Evolutionary conservation across 805 yeast species (phyloP).

Genomic region (Wickerhamomyces chambardii): DNA sequence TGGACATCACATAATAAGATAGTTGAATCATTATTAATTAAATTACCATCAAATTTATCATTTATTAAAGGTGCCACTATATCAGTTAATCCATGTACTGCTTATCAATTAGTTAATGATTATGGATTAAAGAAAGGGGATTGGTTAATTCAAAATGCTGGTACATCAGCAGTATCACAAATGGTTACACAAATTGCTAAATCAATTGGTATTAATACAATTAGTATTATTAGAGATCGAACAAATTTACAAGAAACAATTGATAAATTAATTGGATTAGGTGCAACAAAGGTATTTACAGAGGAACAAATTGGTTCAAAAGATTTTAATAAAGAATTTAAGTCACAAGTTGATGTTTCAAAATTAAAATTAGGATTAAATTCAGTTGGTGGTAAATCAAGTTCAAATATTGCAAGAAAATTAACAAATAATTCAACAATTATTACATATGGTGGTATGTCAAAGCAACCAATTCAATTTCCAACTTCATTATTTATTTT

Average conservation of each 20-base stretch:
- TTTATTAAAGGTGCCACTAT: slow-evolving; percentile 76
- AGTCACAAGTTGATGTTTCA: slow-evolving; percentile 35
- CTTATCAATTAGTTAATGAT: slow-evolving; percentile 77
- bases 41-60: slow-evolving; percentile 40
- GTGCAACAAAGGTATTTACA: slow-evolving; percentile 83
- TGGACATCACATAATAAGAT: slow-evolving; percentile 81
- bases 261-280: slow-evolving; percentile 47
- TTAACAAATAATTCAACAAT: slow-evolving; percentile 65
- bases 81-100: slow-evolving; percentile 88
- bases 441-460: slow-evolving; percentile 97
- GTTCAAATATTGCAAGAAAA: slow-evolving; percentile 77
- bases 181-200: slow-evolving; percentile 85
- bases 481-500: slow-evolving; percentile 88
- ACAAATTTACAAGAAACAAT: slow-evolving; percentile 59
- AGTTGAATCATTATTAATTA: slow-evolving; percentile 40
- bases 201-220: slow-evolving; percentile 69
- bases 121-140: slow-evolving; percentile 41
- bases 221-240: slow-evolving; percentile 84
- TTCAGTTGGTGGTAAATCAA: slow-evolving; percentile 88
- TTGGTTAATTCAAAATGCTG: slow-evolving; percentile 96
- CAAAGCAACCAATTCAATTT: slow-evolving; percentile 85
- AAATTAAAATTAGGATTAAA: slow-evolving; percentile 74
- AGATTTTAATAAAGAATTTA: slow-evolving; percentile 53
- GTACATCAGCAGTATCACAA: slow-evolving; percentile 91
- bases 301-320: slow-evolving; percentile 75